A percentile compares a stretch with the other conserved stretches of the same genome.
Evolutionary conservation across 2,329 filamentous ascomycete genomes (phyloP).

Genomic region (Microascus cirrosus): DNA sequence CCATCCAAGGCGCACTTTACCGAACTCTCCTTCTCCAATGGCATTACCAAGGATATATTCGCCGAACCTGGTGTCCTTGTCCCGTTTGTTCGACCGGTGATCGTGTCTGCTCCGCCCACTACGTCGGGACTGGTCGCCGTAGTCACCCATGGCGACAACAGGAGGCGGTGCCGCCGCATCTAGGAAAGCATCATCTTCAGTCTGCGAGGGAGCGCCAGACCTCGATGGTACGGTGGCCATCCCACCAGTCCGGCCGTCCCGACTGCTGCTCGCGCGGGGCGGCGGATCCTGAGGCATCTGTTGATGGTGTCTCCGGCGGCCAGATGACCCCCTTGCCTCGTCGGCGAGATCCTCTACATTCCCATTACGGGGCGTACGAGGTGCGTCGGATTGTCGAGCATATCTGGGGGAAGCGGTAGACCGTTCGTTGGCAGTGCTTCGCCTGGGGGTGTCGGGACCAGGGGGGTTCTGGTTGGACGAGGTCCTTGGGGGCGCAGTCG

Average conservation of each 20-base stretch:
- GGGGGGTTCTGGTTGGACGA: constrained; percentile 46
- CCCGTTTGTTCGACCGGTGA: constrained; percentile 32
- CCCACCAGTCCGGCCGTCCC: constrained; percentile 11
- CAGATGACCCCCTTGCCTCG: constrained; percentile 25
- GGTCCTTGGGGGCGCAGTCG: constrained; percentile 68
- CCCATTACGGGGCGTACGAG: constrained; percentile 13
- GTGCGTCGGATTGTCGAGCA: constrained; percentile 3
- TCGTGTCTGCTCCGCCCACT: constrained; percentile 48
- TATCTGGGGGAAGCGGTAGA: constrained; percentile 4
- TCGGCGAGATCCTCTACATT: constrained; percentile 17
- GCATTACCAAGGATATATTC: constrained; percentile 95
- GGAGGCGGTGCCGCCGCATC: constrained; percentile 37
- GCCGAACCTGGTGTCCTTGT: constrained; percentile 80
- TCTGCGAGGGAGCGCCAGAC: neutral
- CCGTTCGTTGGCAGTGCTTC: constrained; percentile 8
- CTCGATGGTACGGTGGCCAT: neutral
- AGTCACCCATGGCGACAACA: constrained; percentile 28
- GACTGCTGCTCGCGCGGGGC: constrained; percentile 11
- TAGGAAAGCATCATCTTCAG: constrained; percentile 10
- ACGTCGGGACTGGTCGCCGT: constrained; percentile 28
- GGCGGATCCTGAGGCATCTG: constrained; percentile 13
- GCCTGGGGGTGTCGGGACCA: constrained; percentile 16
- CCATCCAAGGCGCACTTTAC: constrained; percentile 98
- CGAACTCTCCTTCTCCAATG: constrained; percentile 94
- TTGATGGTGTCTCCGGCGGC: constrained; percentile 22